Percentiles rank a stretch among this genome's conserved stretches.
Evolutionary conservation across 2,329 filamentous ascomycete genomes (phyloP).

Genomic region (Exophiala oligosperma): DNA sequence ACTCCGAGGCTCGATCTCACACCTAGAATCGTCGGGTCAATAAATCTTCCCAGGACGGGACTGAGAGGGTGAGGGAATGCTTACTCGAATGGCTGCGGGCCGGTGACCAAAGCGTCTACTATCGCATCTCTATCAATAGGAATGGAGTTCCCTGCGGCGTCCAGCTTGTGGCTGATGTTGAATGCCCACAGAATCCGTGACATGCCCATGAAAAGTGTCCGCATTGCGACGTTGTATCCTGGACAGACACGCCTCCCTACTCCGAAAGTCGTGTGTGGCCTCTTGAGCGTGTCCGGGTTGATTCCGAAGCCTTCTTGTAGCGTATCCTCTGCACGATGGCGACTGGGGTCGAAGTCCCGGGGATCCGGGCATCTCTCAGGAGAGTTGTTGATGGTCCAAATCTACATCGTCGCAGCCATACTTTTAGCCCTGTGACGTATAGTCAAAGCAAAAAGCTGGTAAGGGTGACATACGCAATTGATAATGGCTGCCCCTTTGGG

Average conservation of each 20-base stretch:
- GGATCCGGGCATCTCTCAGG: constrained; percentile 40
- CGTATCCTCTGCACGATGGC: constrained; percentile 37
- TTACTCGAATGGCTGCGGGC: too few relatives aligned
- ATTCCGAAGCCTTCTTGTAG: background rate
- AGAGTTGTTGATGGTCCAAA: constrained; percentile 31
- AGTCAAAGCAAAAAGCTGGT: too few relatives aligned
- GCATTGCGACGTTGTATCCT: constrained; percentile 33
- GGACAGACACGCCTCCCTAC: constrained; percentile 54
- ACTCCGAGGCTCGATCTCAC: too few relatives aligned
- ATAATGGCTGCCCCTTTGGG: constrained; percentile 43
- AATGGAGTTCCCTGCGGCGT: too few relatives aligned
- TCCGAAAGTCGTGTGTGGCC: constrained; percentile 45
- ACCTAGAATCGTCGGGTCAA: too few relatives aligned
- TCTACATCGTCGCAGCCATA: constrained; percentile 9
- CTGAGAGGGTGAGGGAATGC: too few relatives aligned
- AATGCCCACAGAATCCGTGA: constrained; percentile 44
- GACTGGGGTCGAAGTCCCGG: constrained; percentile 41
- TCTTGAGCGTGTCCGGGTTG: constrained; percentile 43
- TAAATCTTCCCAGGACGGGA: too few relatives aligned
- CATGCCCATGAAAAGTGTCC: constrained; percentile 55
- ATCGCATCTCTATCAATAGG: too few relatives aligned
- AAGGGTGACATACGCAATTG: too few relatives aligned
- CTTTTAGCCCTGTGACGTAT: too few relatives aligned
- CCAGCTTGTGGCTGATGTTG: background rate
- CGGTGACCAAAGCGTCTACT: too few relatives aligned